A percentile compares a stretch with the other conserved stretches of the same genome.
Evolutionary conservation across 345 rosid species (phyloP).

Genomic region (Eucalyptus cladocalyx): DNA sequence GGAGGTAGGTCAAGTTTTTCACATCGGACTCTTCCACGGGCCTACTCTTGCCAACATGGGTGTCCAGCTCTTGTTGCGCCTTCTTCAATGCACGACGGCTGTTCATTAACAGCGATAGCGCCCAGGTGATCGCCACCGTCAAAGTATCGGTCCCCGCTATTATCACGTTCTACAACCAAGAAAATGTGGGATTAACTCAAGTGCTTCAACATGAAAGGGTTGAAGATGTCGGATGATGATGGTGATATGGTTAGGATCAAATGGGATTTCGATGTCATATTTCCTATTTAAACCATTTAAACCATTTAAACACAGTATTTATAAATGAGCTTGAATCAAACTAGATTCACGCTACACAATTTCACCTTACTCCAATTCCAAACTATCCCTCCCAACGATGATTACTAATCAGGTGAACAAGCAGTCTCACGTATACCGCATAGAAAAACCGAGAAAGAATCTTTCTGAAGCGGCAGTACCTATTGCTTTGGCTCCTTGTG

Average conservation of each 20-base stretch:
- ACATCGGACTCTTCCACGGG: constrained; percentile 11
- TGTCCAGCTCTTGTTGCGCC: constrained; percentile 12
- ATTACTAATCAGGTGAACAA: too few relatives aligned
- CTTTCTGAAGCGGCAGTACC: not conserved
- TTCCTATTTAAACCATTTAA: not conserved
- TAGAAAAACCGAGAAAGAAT: not conserved
- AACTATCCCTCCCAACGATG: too few relatives aligned
- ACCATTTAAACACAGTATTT: not conserved
- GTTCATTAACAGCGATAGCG: constrained; percentile 15
- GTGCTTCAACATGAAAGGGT: not conserved
- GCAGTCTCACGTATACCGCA: not conserved
- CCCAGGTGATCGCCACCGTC: constrained; percentile 13
- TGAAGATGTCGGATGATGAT: not conserved
- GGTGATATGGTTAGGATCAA: not conserved
- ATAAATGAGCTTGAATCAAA: not conserved
- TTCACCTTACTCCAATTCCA: too few relatives aligned
- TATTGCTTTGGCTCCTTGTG: not conserved
- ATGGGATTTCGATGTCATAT: not conserved
- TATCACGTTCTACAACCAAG: constrained; percentile 1
- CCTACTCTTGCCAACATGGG: constrained; percentile 6
- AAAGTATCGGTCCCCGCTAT: constrained; percentile 14
- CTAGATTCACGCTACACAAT: not conserved
- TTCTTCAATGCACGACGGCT: not conserved
- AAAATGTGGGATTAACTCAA: not conserved
- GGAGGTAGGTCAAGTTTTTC: constrained; percentile 2